Percentiles rank a stretch among this genome's conserved stretches.
Conservation (phyloP, 1,284 basidiomycete species). For the Inonotus obliquus region DNA sequence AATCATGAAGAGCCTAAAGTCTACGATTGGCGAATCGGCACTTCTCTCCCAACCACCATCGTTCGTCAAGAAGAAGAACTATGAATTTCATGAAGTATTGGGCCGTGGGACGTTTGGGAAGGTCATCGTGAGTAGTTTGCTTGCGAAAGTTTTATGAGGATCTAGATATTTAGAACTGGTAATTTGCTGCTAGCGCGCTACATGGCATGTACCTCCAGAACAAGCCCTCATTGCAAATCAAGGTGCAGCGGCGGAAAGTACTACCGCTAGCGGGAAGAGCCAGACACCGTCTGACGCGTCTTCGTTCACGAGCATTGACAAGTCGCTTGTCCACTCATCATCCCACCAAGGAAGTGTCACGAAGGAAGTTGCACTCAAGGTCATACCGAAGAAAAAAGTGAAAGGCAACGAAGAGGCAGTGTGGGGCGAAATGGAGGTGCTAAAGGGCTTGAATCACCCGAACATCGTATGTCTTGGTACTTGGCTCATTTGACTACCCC, state of each 20-base stretch:
- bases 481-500: neutral
- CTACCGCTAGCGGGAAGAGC: neutral
- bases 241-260: constrained; percentile 39
- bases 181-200: constrained; percentile 45
- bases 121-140: constrained; percentile 77
- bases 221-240: constrained; percentile 50
- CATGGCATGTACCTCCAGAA: constrained; percentile 66
- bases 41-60: constrained; percentile 78
- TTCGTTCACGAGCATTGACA: constrained; percentile 17
- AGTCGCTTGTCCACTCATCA: constrained; percentile 2
- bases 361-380: constrained; percentile 82
- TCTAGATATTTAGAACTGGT: neutral
- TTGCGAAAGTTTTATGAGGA: too few relatives aligned
- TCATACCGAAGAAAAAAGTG: constrained; percentile 89
- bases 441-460: constrained; percentile 82
- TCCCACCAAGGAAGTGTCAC: constrained; percentile 28
- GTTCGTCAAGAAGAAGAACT: constrained; percentile 79
- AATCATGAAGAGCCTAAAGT: constrained; percentile 24
- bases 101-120: constrained; percentile 85
- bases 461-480: constrained; percentile 66
- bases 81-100: constrained; percentile 67
- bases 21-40: constrained; percentile 36
- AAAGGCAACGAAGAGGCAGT: constrained; percentile 83
- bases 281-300: constrained; percentile 10
- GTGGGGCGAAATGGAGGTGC: constrained; percentile 87